phyloP scores from a whole-genome alignment of 331 rosid genomes.

The Malus hybrid region DNA sequence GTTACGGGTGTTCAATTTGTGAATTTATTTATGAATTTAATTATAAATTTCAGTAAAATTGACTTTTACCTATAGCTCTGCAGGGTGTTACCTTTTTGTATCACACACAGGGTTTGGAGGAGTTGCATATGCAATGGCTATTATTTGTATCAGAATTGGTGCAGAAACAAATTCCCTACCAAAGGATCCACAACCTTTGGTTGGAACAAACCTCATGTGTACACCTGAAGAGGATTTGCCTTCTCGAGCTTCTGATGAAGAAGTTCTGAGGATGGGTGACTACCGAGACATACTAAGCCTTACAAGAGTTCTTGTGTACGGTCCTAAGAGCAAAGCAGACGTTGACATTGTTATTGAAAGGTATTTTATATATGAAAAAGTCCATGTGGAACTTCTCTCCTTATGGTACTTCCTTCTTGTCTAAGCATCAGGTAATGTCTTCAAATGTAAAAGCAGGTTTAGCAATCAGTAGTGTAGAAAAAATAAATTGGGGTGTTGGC shows the following conservation, averaged over 20 bases:
- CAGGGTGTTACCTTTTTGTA: conserved; percentile 67
- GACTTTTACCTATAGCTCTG: conserved; percentile 41
- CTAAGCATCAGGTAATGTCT: not conserved
- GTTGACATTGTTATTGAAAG: conserved; percentile 71
- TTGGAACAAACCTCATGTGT: conserved; percentile 18
- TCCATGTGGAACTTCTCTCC: not conserved
- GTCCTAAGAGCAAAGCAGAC: conserved; percentile 84
- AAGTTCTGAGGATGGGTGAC: conserved; percentile 65
- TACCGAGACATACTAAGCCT: conserved; percentile 81
- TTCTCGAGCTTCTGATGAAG: conserved; percentile 44
- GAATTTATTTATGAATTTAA: conserved; percentile 1
- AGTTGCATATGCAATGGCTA: conserved; percentile 76
- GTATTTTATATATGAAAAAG: conserved; percentile 18
- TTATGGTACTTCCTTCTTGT: not conserved
- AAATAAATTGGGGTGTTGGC: not conserved
- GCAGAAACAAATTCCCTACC: conserved; percentile 38
- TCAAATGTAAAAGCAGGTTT: not conserved
- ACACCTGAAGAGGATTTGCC: conserved; percentile 32
- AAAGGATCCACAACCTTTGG: conserved; percentile 31
- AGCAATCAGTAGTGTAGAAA: not conserved
- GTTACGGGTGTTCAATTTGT: not conserved
- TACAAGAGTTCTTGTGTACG: conserved; percentile 65
- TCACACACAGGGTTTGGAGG: conserved; percentile 94
- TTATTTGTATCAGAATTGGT: conserved; percentile 49
- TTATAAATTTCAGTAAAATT: conserved; percentile 7